phyloP scores from a whole-genome alignment of 2,329 filamentous ascomycete species.

The Nothopassalora personata region DNA sequence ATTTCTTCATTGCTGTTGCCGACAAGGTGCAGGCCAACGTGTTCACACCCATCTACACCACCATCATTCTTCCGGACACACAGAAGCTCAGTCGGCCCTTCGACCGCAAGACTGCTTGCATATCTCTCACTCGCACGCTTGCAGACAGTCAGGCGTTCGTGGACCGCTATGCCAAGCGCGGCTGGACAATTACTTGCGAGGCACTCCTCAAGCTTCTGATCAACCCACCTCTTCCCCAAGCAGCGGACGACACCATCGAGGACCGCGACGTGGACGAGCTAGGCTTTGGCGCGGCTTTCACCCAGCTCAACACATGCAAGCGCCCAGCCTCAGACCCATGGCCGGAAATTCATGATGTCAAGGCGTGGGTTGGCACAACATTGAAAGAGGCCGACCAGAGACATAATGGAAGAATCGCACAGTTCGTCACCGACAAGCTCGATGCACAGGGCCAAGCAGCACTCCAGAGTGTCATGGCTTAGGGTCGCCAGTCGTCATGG shows the following conservation, averaged over 20 bases:
- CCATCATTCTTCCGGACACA: constrained; percentile 80
- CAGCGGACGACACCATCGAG: constrained; percentile 67
- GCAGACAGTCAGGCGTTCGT: constrained; percentile 82
- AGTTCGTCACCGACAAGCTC: constrained; percentile 68
- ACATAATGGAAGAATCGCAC: constrained; percentile 64
- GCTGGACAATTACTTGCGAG: constrained; percentile 86
- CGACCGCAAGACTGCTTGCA: constrained; percentile 88
- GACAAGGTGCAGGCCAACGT: constrained; percentile 72
- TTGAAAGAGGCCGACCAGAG: constrained; percentile 71
- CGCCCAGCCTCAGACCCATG: constrained; percentile 71
- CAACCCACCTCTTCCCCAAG: constrained; percentile 69
- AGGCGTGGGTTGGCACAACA: constrained; percentile 75
- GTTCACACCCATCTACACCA: constrained; percentile 80
- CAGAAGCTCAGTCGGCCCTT: constrained; percentile 80
- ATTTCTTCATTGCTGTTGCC: constrained; percentile 84
- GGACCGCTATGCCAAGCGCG: constrained; percentile 63
- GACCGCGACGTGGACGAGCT: constrained; percentile 94
- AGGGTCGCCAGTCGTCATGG: not conserved
- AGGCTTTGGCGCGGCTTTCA: constrained; percentile 91
- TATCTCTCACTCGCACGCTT: constrained; percentile 88
- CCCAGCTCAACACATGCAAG: constrained; percentile 84
- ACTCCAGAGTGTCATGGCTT: constrained; percentile 34
- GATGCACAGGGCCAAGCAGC: constrained; percentile 37
- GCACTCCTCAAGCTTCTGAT: constrained; percentile 83
- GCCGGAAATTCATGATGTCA: constrained; percentile 74